Percentiles rank a stretch among this genome's conserved stretches.
Evolutionary conservation across 495 filamentous ascomycete species (phyloP).

Genomic region (Aspergillus campestris): DNA sequence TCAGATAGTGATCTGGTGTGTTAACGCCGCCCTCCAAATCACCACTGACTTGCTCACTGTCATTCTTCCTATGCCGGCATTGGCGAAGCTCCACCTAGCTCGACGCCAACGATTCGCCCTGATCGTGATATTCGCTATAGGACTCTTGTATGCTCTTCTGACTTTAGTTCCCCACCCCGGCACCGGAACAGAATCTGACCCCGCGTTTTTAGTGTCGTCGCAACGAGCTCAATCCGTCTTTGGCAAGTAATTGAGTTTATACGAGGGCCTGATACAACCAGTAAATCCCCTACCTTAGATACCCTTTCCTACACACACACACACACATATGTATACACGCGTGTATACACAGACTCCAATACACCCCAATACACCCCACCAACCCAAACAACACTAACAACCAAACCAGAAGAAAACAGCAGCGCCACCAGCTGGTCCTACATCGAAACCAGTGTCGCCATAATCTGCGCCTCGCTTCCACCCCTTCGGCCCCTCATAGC

Average conservation of each 20-base stretch:
- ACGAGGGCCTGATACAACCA: constrained; percentile 9
- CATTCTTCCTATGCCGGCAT: constrained; percentile 34
- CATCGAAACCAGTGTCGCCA: constrained; percentile 72
- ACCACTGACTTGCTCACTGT: constrained; percentile 39
- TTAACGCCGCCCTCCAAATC: constrained; percentile 40
- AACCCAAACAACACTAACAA: constrained; percentile 1
- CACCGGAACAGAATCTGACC: neutral
- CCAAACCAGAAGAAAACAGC: constrained; percentile 31
- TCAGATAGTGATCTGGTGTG: constrained; percentile 26
- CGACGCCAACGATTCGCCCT: constrained; percentile 33
- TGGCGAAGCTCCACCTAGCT: constrained; percentile 33
- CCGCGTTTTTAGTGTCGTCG: constrained; percentile 23
- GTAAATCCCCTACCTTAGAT: constrained; percentile 9
- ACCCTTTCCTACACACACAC: neutral
- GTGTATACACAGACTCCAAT: too few species aligned
- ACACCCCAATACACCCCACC: too few species aligned
- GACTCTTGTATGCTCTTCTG: constrained; percentile 34
- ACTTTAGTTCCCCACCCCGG: neutral
- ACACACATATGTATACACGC: too few species aligned
- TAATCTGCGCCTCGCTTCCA: constrained; percentile 77
- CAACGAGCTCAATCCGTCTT: constrained; percentile 28
- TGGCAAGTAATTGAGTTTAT: constrained; percentile 9
- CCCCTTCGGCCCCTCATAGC: constrained; percentile 71
- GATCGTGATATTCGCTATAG: constrained; percentile 37
- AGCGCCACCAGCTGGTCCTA: constrained; percentile 61